A percentile compares a stretch with the other conserved stretches of the same genome.
These are phyloP conservation scores for Penicillium dipodomyicola DNA, from an alignment of 495 filamentous ascomycete species.

Conservation along the genomic window DNA sequence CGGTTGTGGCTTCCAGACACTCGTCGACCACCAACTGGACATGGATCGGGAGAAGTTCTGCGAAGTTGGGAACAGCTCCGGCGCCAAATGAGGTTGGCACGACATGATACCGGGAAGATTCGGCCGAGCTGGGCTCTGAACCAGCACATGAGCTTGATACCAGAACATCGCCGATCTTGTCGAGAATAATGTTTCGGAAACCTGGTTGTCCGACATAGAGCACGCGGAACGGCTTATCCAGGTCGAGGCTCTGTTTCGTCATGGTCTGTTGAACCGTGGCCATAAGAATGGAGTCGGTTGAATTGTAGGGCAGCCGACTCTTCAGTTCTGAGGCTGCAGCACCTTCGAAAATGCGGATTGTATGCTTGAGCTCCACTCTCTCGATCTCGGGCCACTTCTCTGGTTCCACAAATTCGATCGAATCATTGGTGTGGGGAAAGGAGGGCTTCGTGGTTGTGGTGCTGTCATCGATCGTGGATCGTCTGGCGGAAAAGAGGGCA, in stretches of 20 bases:
- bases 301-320: conserved; percentile 31
- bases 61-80: conserved; percentile 52
- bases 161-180: conserved; percentile 68
- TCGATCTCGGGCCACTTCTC: conserved; percentile 50
- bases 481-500: conserved; percentile 35
- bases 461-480: conserved; percentile 44
- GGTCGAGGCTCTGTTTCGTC: conserved; percentile 59
- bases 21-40: conserved; percentile 74
- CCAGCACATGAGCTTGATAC: conserved; percentile 47
- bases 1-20: conserved; percentile 55
- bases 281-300: conserved; percentile 38
- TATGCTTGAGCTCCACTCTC: conserved; percentile 61
- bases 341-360: conserved; percentile 56
- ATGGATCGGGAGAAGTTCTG: conserved; percentile 74
- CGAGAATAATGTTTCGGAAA: conserved; percentile 65
- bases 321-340: conserved; percentile 50
- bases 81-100: conserved; percentile 70
- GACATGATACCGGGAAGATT: conserved; percentile 67
- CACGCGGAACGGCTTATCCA: conserved; percentile 65
- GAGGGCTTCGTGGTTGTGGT: conserved; percentile 42
- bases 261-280: conserved; percentile 70
- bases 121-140: conserved; percentile 45
- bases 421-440: conserved; percentile 36
- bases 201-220: conserved; percentile 65
- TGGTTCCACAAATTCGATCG: conserved; percentile 63